Evolutionary conservation across 805 yeast species (phyloP), one percentile per base, ranked within the genome.

Genomic region (Spathaspora arborariae): DNA sequence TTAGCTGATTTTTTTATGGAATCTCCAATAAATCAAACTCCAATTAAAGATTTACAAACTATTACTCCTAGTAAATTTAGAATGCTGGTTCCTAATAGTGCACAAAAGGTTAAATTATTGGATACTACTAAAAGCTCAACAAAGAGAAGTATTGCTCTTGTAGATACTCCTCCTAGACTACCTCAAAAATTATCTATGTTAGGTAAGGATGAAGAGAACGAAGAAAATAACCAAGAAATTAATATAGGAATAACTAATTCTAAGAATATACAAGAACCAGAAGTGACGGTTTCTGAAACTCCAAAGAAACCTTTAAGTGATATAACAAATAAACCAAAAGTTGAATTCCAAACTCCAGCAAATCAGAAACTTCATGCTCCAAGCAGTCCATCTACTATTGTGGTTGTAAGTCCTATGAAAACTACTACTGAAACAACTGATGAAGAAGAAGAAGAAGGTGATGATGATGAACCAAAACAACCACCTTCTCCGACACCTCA

Each of bases 1-100:
- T 54, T 71, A 38, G 56, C 71, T 5, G 76, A 72, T 51, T 71
- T 72, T 44, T 71, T 70, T 54, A 70, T 69, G 63, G 76, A 72
- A 45, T 63, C 72, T n/a, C 76, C 76, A 13, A 67, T 70, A 35
- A 33, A 19, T 15, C 61, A 60, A 30, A 59, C 71, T 2, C 73
- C 75, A 10, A 48, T 62, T 10, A 68, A 62, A 45, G 68, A 64
- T 39, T 42, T 65, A 36, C 72, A 62, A 42, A 64, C 73, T 4
- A 67, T 70, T 26, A 72, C 76, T 2, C 76, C 76, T 2, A 67
- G 74, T 8, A 63, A 62, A 46, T 72, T 70, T 45, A 58, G 52
- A 35, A 40, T 67, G 5, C 35, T 30, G 35, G 24, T 27, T 57
- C 51, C 26, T 27, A 44, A 33, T 41, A 18, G 18, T 6, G 16